Percentiles rank a stretch among this genome's conserved stretches.
Evolutionary conservation across 805 yeast genomes (phyloP).

Genomic region (Lipomyces orientalis): DNA sequence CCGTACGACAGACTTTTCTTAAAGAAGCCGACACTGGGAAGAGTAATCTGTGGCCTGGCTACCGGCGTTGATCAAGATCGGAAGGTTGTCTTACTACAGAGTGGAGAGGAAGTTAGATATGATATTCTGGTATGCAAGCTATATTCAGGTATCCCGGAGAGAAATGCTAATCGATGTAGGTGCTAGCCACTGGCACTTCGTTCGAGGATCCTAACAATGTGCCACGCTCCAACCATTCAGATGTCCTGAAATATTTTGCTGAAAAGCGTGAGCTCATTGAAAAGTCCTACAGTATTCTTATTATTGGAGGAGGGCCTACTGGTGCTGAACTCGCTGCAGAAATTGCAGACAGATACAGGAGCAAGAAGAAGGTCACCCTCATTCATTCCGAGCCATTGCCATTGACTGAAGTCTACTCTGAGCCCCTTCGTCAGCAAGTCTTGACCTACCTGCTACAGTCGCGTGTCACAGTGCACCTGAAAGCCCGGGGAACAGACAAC

Average conservation of each 20-base stretch:
- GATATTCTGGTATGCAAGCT: slow-evolving; percentile 14
- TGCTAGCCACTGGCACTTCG: slow-evolving; percentile 32
- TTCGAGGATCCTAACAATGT: slow-evolving; percentile 15
- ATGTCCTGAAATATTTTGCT: slow-evolving; percentile 16
- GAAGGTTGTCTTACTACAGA: slow-evolving; percentile 17
- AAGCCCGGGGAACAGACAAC: slow-evolving; percentile 24
- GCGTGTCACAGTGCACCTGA: slow-evolving; percentile 36
- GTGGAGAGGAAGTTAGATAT: slow-evolving; percentile 16
- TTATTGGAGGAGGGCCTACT: slow-evolving; percentile 60
- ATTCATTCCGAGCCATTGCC: slow-evolving; percentile 35
- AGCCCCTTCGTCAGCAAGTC: slow-evolving; percentile 27
- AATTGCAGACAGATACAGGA: slow-evolving; percentile 48
- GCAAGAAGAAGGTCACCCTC: slow-evolving; percentile 45
- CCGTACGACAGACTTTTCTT: slow-evolving; percentile 27
- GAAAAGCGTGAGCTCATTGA: slow-evolving; percentile 43
- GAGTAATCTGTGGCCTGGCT: slow-evolving; percentile 15
- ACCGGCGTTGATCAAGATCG: slow-evolving; percentile 16
- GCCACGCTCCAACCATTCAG: slow-evolving; percentile 13
- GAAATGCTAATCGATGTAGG: neutral
- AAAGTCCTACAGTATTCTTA: slow-evolving; percentile 49
- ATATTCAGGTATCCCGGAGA: neutral
- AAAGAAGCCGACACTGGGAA: slow-evolving; percentile 21
- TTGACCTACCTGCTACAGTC: slow-evolving; percentile 30
- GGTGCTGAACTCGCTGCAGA: slow-evolving; percentile 61
- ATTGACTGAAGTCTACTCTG: slow-evolving; percentile 29